phyloP scores from a whole-genome alignment of 768 basidiomycete genomes.

The Candolleomyces aberdarensis region DNA sequence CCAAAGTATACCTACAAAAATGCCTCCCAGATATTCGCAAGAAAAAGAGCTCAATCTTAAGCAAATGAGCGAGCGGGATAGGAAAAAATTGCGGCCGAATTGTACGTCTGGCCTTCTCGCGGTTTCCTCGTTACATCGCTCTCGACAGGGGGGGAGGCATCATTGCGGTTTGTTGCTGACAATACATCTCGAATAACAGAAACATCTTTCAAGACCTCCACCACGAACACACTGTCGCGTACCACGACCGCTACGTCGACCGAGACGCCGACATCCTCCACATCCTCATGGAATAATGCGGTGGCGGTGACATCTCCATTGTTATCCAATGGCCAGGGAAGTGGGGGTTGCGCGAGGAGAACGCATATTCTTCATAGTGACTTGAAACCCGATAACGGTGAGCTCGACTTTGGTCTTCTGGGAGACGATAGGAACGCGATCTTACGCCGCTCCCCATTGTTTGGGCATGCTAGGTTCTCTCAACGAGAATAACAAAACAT shows the following conservation, averaged over 20 bases:
- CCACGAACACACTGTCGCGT: constrained; percentile 95
- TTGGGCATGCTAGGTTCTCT: no score
- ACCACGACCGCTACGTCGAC: constrained; percentile 91
- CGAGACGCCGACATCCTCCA: constrained; percentile 87
- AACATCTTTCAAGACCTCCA: constrained; percentile 95
- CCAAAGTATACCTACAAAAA: constrained; percentile 4
- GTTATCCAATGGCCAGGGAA: constrained; percentile 14
- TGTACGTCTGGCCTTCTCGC: constrained; percentile 52
- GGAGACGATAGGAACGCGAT: neutral
- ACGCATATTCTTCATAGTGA: constrained; percentile 90
- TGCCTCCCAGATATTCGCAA: constrained; percentile 63
- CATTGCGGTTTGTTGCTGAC: no score
- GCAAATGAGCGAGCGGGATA: constrained; percentile 92
- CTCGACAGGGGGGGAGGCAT: no score
- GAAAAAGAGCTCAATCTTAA: constrained; percentile 98
- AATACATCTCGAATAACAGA: constrained; percentile 35
- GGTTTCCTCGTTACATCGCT: neutral
- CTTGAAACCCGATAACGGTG: constrained; percentile 96
- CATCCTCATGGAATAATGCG: constrained; percentile 99
- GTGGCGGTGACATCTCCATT: constrained; percentile 95
- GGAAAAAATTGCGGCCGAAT: constrained; percentile 96
- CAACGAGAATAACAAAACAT: constrained; percentile 76
- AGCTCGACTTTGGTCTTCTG: constrained; percentile 15
- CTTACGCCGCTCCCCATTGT: neutral
- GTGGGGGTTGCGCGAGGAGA: constrained; percentile 48